Evolutionary conservation across 176 grass and related monocot genomes (phyloP).

Genomic region (Musa itinerans): DNA sequence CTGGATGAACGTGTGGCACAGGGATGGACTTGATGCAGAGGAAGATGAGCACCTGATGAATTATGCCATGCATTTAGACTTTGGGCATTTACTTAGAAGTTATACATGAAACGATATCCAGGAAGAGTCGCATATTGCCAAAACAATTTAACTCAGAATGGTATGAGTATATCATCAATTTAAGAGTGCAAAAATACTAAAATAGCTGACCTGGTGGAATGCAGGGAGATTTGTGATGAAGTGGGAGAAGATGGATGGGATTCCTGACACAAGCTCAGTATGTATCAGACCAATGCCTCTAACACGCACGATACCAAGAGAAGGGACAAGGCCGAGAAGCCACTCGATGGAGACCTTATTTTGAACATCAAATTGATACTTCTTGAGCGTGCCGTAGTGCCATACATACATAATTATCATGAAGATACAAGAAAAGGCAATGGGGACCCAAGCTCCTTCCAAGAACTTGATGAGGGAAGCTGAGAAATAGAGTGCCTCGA

Average conservation of each 20-base stretch:
- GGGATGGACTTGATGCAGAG: slow-evolving; percentile 87
- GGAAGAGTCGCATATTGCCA: too few relatives aligned
- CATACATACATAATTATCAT: slow-evolving; percentile 87
- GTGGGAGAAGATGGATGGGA: slow-evolving; percentile 90
- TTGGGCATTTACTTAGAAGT: too few relatives aligned
- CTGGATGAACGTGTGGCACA: slow-evolving; percentile 49
- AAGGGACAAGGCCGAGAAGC: slow-evolving; percentile 70
- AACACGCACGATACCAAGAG: slow-evolving; percentile 72
- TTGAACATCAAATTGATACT: slow-evolving; percentile 82
- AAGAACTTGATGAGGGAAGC: slow-evolving; percentile 78
- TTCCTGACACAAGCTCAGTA: slow-evolving; percentile 70
- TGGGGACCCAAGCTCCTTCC: slow-evolving; percentile 84
- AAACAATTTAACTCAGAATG: too few relatives aligned
- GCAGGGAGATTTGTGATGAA: slow-evolving; percentile 94
- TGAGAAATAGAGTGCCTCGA: slow-evolving; percentile 91
- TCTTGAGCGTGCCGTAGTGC: slow-evolving; percentile 91
- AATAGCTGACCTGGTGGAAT: slow-evolving; percentile 67
- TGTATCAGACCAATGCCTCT: slow-evolving; percentile 82
- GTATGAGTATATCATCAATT: background rate
- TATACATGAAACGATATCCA: too few relatives aligned
- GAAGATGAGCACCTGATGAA: slow-evolving; percentile 73
- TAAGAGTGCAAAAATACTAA: background rate
- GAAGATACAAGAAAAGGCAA: slow-evolving; percentile 62
- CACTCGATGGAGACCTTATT: slow-evolving; percentile 94
- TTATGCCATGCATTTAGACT: background rate